Conservation (phyloP, 352 stramenopile species). For the Halophytophthora batemanensis region DNA sequence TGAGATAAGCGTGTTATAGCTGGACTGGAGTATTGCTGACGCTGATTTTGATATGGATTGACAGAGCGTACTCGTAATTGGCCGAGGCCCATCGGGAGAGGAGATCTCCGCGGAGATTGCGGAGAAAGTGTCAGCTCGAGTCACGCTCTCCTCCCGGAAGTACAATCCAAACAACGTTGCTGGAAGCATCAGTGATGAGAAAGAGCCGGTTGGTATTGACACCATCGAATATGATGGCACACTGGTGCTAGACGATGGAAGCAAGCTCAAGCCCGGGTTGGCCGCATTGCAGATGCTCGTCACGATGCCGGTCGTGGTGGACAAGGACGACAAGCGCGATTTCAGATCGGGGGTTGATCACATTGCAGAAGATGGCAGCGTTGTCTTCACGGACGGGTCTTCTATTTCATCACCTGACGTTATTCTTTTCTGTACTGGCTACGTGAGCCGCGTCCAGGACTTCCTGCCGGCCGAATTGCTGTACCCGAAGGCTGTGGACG, state of each 20-base stretch:
- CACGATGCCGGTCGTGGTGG: conserved; percentile 21
- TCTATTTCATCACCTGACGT: conserved; percentile 35
- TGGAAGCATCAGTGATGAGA: not conserved
- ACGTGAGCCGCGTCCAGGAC: conserved; percentile 36
- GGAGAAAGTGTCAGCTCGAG: conserved; percentile 17
- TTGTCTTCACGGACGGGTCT: conserved; percentile 39
- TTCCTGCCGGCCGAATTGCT: conserved; percentile 29
- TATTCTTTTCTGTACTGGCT: conserved; percentile 59
- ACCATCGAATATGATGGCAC: conserved; percentile 10
- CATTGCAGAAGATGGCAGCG: conserved; percentile 22
- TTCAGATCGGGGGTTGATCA: conserved; percentile 38
- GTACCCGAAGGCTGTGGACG: conserved; percentile 21
- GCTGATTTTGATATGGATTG: not conserved
- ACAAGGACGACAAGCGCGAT: conserved; percentile 15
- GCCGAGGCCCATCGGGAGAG: conserved; percentile 44
- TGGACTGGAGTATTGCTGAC: not conserved
- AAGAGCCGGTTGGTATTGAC: conserved; percentile 3
- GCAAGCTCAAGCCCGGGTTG: not conserved
- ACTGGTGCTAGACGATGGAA: conserved; percentile 9
- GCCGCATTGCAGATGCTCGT: conserved; percentile 29
- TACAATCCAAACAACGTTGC: not conserved
- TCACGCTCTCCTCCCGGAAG: conserved; percentile 38
- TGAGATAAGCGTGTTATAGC: not conserved
- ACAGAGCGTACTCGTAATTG: conserved; percentile 46
- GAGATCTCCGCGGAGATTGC: conserved; percentile 57